Evolutionary conservation across 768 basidiomycete species (phyloP), one percentile per base, ranked within the genome.

Genomic region (Kwoniella shandongensis): DNA sequence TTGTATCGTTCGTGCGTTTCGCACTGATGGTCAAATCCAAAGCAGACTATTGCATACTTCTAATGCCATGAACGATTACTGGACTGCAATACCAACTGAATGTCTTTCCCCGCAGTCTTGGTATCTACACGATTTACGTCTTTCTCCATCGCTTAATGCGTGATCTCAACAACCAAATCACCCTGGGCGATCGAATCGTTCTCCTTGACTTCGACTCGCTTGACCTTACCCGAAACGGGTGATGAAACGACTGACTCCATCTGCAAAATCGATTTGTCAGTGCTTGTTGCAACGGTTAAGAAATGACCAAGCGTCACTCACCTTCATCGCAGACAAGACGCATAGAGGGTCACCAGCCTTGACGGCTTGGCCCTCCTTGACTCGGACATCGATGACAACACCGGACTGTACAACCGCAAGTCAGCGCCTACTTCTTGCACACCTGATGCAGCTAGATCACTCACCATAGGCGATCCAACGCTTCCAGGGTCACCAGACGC

Each of bases 221-320:
- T 92, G 79, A 98, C 83, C 77, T 92, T 91, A 41, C 96, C 96
- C 48, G 92, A 92, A 41, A 98, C 94, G 23, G 96, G 93, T 26
- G 92, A 88, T 27, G 91, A 94, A 44, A 98, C 91, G 62, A 89
- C 86, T 61, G 89, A 91, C 80, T 99, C 94, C 94, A 98, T 97
- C 91, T 93, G 70, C 66, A 67, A 62, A 39, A 12, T 2, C 12
- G 27, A 12, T 22, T 23, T 13, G 49, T 47, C 18, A 40, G 20
- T 35, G 35, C 13, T 15, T 22, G 23, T 22, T 27, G 30, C 35
- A 38, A 29, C 20, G 51, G 6, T n/a, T 10, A 49, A 15, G 53
- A 30, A 54, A 59, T 40, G 38, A 23, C 17, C 32, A 13, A 30
- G 7, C n/a, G 26, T 18, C 8, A 70, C 83, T 77, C 68, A 83